Evolutionary conservation across 148 eudicot genomes (phyloP), one percentile per base, ranked within the genome.

Genomic region (Cornus suecica): DNA sequence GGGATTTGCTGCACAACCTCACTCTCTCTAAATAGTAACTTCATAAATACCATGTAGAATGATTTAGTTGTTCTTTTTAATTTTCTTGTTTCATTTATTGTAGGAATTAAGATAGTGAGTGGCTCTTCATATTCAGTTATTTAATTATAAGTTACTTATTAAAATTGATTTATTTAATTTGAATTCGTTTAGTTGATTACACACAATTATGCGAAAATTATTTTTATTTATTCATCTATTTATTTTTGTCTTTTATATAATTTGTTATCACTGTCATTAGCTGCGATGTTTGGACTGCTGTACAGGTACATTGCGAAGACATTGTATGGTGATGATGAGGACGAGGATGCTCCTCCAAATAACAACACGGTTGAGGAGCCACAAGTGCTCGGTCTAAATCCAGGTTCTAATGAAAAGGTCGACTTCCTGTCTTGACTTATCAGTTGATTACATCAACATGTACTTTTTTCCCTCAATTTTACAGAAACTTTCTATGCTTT

Each of bases 261-360:
- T 32, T 37, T 37, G 7, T 37, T 37, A 26, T 24, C 51, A 60
- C 65, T 69, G 18, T 45, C 24, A 69, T 29, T 58, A 10, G 26
- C 25, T 69, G 69, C 10, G 66, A 27, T 41, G 34, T 81, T 73
- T 66, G 28, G 42, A 34, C 51, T 83, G 71, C 34, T 78, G 72
- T 54, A 66, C 81, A 94, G 99, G 92, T 91, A 89, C 79, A 92
- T 95, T 70, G 97, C 97, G 31, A 91, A 87, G 75, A 91, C 97
- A n/a, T 82, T 92, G 67, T 86, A 90, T 82, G 94, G 93, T 15
- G 97, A 93, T 31, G 97, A 93, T 51, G 94, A 90, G 9, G 99
- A 95, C 0, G 99, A 91, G 60, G 84, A 73, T 20, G 70, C 70
- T 81, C 76, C 87, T 75, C 86, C 86, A 68, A 72, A 69, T 3